Evolutionary conservation across 2,329 filamentous ascomycete species (phyloP), one percentile per base, ranked within the genome.

Genomic region (Fusarium sarcochroum): DNA sequence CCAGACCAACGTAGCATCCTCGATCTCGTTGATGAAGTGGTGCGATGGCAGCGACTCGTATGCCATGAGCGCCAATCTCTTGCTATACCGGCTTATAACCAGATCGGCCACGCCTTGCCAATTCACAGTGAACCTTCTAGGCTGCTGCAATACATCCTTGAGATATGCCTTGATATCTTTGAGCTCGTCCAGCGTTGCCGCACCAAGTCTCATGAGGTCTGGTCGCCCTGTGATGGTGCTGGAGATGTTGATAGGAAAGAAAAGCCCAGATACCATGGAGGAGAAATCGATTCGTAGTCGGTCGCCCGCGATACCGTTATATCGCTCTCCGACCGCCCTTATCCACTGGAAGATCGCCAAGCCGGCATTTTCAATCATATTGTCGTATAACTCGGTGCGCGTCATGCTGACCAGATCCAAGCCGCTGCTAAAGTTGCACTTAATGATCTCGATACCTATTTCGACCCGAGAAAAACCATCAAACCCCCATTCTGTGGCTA

Each of bases 91-190:
- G 6, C 81, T 76, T 6, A 92, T 82, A 6, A 94, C 80, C 82
- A 91, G 84, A 70, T 94, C 92, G 0, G 85, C 83, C 2, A 91
- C 80, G 4, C 68, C 73, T 73, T 93, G 91, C 92, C 92, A 94
- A 70, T 92, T 80, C 25, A 87, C 74, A 18, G 72, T 65, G 23
- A 65, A 70, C 48, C 66, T 73, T 27, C 71, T 25, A 14, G 78
- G 76, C 13, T 77, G 68, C 30, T 77, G 66, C 2, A 85, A 77
- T 45, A 87, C 76, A 0, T 74, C 57, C 4, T 77, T 77, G 2
- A 91, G 74, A 20, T 87, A 84, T 0, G 72, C 63, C 42, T 81
- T 79, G 49, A 84, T 76, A 8, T 70, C 74, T 20, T 55, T 66
- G n/a, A 81, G 67, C 48, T 82, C 76, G 5, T 71, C 69, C 3